A percentile compares a stretch with the other conserved stretches of the same genome.
phyloP scores from a whole-genome alignment of 805 yeast genomes.

The Ogataea polymorpha region DNA sequence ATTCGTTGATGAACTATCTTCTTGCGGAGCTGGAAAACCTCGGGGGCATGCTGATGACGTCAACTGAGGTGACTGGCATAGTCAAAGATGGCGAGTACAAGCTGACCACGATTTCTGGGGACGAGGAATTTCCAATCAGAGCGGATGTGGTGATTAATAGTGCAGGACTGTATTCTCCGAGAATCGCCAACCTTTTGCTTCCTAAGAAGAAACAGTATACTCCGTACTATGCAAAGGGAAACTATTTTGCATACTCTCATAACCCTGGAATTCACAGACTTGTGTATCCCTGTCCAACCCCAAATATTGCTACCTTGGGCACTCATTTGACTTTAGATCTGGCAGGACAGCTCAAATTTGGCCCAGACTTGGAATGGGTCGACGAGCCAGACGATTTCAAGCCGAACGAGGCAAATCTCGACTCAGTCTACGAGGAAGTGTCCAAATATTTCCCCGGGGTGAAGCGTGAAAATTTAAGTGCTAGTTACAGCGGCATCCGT shows the following conservation, averaged over 20 bases:
- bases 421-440: conserved; percentile 57
- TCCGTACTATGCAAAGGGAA: conserved; percentile 79
- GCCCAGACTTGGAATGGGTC: conserved; percentile 89
- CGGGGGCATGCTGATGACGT: conserved; percentile 63
- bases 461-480: conserved; percentile 46
- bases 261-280: conserved; percentile 49
- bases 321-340: conserved; percentile 83
- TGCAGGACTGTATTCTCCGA: conserved; percentile 77
- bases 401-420: conserved; percentile 47
- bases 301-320: conserved; percentile 72
- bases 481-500: conserved; percentile 78
- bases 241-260: conserved; percentile 56
- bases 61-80: conserved; percentile 52
- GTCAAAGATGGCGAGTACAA: conserved; percentile 32
- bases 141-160: conserved; percentile 65
- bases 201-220: conserved; percentile 58
- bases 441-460: conserved; percentile 62
- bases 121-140: conserved; percentile 38
- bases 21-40: conserved; percentile 51
- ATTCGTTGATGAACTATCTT: conserved; percentile 62
- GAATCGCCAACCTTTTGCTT: conserved; percentile 64
- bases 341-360: conserved; percentile 76
- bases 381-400: conserved; percentile 44
- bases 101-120: conserved; percentile 31
- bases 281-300: conserved; percentile 79